Evolutionary conservation across 306 rosid species (phyloP), one percentile per base, ranked within the genome.

Genomic region (Begonia fuchsioides): DNA sequence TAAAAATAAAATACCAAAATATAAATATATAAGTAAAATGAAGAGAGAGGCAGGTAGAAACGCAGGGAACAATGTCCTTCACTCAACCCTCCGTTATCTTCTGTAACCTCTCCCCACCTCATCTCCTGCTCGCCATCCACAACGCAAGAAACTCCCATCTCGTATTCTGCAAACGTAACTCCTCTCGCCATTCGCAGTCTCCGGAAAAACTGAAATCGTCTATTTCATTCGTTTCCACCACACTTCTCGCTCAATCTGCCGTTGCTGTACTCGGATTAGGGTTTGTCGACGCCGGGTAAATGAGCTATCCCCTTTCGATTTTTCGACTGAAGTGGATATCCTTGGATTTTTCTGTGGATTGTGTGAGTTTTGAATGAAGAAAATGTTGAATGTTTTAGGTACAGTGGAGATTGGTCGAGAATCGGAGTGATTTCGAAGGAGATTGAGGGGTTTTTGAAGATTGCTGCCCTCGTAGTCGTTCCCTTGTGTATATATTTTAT

Each of bases 341-440:
- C 35, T 59, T 15, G 9, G 49, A 9, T 50, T 26, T 15, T 12
- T 18, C 17, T 64, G 38, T 13, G 61, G 51, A 0, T 56, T 45
- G 15, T 51, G 53, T 54, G 60, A 13, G 35, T 26, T 26, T 26
- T 26, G 35, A 26, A 26, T 26, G 35, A 26, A 26, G 35, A 26
- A 26, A 26, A 26, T 5, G 4, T 26, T 26, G 8, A 26, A 26
- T 26, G 4, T 26, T 14, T 76, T 76, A 87, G 94, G 85, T 87
- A 80, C 50, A 87, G 85, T 46, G 94, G 94, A 60, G 96, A 87
- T 64, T 87, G 96, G 96, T 87, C 94, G 8, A 87, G 96, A 64
- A 83, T 83, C 62, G 94, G 94, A 50, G 96, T 68, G 20, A 68
- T 87, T 41, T 71, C 96, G 52, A 64, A 51, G 43, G 74, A 87